phyloP scores from a whole-genome alignment of 2,329 filamentous ascomycete genomes.

The Rhinocladiella similis region DNA sequence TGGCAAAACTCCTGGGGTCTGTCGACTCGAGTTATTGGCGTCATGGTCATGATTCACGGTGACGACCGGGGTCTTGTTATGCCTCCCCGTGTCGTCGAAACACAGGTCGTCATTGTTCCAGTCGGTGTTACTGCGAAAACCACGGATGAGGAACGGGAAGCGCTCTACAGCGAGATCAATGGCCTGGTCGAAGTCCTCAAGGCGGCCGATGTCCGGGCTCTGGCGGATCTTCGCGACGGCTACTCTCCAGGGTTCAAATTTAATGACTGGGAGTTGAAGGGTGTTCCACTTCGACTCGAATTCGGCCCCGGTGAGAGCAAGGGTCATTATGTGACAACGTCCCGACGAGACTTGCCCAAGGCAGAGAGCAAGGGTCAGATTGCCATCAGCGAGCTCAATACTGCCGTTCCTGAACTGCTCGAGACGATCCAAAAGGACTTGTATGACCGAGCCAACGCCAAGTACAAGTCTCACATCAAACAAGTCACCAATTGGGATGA shows the following conservation, averaged over 20 bases:
- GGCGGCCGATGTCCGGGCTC: conserved; percentile 72
- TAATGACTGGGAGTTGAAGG: conserved; percentile 97
- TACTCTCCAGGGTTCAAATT: conserved; percentile 98
- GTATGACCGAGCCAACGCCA: conserved; percentile 70
- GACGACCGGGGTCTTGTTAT: conserved; percentile 95
- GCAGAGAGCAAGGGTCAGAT: conserved; percentile 65
- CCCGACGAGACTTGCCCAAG: conserved; percentile 75
- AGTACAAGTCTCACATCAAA: conserved; percentile 79
- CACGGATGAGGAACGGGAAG: conserved; percentile 72
- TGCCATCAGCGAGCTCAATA: conserved; percentile 70
- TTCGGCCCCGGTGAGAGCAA: conserved; percentile 94
- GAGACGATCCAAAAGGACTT: conserved; percentile 89
- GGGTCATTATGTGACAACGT: conserved; percentile 78
- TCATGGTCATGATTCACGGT: conserved; percentile 98
- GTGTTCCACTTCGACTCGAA: conserved; percentile 89
- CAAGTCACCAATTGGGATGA: conserved; percentile 84
- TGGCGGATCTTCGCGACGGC: conserved; percentile 81
- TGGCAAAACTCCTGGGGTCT: conserved; percentile 99
- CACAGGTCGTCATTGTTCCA: conserved; percentile 83
- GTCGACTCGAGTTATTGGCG: conserved; percentile 93
- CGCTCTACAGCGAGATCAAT: conserved; percentile 74
- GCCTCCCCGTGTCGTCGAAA: conserved; percentile 83
- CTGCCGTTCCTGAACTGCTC: conserved; percentile 75
- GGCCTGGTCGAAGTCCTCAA: conserved; percentile 68
- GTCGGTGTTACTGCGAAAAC: conserved; percentile 92